Conservation (phyloP, 1,284 basidiomycete genomes). For the Vanrija sp. region DNA sequence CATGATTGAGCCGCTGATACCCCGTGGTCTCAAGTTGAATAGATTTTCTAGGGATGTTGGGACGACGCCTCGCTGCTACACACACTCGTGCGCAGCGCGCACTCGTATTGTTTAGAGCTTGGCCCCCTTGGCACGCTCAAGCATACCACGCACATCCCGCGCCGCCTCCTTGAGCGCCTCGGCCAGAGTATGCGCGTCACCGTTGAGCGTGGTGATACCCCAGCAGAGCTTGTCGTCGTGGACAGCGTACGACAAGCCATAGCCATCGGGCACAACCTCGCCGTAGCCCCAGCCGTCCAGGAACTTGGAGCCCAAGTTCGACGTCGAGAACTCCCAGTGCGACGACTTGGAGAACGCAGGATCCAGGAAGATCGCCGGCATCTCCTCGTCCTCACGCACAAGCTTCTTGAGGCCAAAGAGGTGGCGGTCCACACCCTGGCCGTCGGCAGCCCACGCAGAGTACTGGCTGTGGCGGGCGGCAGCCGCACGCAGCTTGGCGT, state of each 20-base stretch:
- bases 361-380: slow-evolving; percentile 78
- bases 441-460: slow-evolving; percentile 84
- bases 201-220: slow-evolving; percentile 81
- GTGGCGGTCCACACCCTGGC: slow-evolving; percentile 92
- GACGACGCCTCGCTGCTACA: too few species aligned
- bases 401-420: slow-evolving; percentile 88
- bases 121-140: slow-evolving; percentile 56
- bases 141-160: slow-evolving; percentile 67
- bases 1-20: too few species aligned
- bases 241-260: slow-evolving; percentile 89
- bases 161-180: slow-evolving; percentile 74
- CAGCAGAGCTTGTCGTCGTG: slow-evolving; percentile 83
- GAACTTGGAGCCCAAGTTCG: slow-evolving; percentile 75
- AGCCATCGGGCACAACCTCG: slow-evolving; percentile 90
- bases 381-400: slow-evolving; percentile 66
- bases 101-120: slow-evolving; percentile 19
- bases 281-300: slow-evolving; percentile 97
- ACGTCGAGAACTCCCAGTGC: slow-evolving; percentile 92
- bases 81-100: too few species aligned
- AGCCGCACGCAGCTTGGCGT: slow-evolving; percentile 70
- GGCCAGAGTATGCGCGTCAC: slow-evolving; percentile 59
- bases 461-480: slow-evolving; percentile 81
- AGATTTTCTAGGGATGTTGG: too few species aligned
- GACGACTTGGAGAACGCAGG: slow-evolving; percentile 64
- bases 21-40: too few species aligned